Conservation (phyloP, 148 eudicot genomes). For the Fallopia convolvulus region DNA sequence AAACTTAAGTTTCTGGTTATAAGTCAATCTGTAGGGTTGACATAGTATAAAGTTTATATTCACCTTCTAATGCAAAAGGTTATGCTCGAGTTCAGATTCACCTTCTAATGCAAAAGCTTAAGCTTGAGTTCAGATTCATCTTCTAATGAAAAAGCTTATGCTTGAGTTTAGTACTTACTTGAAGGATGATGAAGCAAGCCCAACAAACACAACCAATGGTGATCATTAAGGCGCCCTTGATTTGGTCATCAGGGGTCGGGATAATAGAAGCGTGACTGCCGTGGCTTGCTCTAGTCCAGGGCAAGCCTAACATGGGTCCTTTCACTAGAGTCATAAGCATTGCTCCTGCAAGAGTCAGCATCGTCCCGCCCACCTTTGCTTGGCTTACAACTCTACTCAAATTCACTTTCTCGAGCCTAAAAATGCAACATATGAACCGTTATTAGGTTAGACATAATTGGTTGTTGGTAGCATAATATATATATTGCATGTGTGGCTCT, state of each 20-base stretch:
- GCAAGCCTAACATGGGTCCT: conserved; percentile 39
- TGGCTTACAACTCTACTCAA: conserved; percentile 36
- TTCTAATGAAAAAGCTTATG: neutral
- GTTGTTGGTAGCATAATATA: neutral
- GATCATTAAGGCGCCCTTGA: conserved; percentile 72
- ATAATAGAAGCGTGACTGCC: neutral
- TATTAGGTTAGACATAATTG: neutral
- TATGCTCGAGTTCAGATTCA: neutral
- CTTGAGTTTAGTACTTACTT: neutral
- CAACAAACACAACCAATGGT: conserved; percentile 48
- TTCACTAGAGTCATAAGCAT: conserved; percentile 63
- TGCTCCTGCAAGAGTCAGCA: conserved; percentile 75
- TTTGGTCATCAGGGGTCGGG: conserved; percentile 23
- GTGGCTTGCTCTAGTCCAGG: conserved; percentile 26
- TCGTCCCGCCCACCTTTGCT: conserved; percentile 73
- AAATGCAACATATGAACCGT: neutral
- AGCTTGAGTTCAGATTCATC: neutral
- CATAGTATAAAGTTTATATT: neutral
- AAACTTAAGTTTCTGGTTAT: no score
- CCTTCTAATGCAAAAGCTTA: no score
- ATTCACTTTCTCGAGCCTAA: conserved; percentile 70
- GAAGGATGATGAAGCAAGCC: conserved; percentile 27
- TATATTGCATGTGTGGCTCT: neutral
- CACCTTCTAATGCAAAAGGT: neutral
- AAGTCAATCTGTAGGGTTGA: no score